Evolutionary conservation across 192 early-diverging fungal species (phyloP).

Genomic region (Coemansia guatemalensis): DNA sequence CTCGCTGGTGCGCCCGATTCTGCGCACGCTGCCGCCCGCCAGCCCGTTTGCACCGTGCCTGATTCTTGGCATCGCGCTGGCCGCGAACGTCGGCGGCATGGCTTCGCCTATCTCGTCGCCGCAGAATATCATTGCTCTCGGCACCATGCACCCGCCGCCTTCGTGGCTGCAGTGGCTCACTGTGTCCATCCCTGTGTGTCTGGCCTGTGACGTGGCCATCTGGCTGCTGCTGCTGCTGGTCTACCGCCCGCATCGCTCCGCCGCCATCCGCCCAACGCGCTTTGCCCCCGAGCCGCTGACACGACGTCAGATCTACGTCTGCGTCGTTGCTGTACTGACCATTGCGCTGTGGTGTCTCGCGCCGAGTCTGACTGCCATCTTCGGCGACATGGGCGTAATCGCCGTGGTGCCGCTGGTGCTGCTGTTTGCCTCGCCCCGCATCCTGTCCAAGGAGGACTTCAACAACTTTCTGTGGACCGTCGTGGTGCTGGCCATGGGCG

Average conservation of each 20-base stretch:
- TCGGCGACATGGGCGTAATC: constrained; percentile 97
- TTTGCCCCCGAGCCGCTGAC: constrained; percentile 39
- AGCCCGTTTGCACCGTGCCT: constrained; percentile 82
- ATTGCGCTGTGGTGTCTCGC: constrained; percentile 91
- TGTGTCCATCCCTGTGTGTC: constrained; percentile 81
- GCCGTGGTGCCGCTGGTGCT: constrained; percentile 87
- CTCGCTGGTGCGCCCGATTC: constrained; percentile 89
- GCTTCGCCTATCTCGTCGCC: constrained; percentile 94
- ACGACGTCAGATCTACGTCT: constrained; percentile 75
- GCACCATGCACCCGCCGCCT: constrained; percentile 85
- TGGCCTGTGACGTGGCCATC: constrained; percentile 75
- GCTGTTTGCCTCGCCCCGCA: constrained; percentile 84
- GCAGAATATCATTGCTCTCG: constrained; percentile 96
- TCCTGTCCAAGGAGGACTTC: constrained; percentile 95
- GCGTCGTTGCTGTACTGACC: constrained; percentile 68
- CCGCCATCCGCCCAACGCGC: constrained; percentile 59
- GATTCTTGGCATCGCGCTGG: constrained; percentile 95
- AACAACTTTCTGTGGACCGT: constrained; percentile 96
- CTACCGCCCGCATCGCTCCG: constrained; percentile 76
- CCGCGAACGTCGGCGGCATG: constrained; percentile 97
- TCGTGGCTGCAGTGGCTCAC: constrained; percentile 92
- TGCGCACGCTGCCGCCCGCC: constrained; percentile 81
- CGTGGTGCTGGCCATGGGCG: constrained; percentile 90
- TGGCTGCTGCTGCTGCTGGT: constrained; percentile 80
- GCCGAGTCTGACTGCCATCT: constrained; percentile 64